Evolutionary conservation across 108 stramenopile species (phyloP), one percentile per base, ranked within the genome.

Genomic region (Cyclotella baltica): DNA sequence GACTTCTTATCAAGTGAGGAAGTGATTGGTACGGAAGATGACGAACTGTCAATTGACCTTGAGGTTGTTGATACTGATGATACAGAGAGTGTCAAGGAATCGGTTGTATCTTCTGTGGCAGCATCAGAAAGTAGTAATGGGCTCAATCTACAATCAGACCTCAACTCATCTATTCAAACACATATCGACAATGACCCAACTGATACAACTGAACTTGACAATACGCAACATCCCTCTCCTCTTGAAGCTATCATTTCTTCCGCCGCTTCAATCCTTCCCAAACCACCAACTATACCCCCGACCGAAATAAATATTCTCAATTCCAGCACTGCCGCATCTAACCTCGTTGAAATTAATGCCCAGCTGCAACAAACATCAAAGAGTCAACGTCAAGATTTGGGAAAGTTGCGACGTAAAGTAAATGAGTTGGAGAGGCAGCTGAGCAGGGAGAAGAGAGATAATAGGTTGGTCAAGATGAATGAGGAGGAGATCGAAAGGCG

Each of bases 351-450:
- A 62, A 70, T 78, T 50, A 70, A 78, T 56, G 62, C 57, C 29
- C 35, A 51, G 18, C 35, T 78, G 37, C 47, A 70, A 65, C 36
- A 63, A 46, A 70, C 52, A 23, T 38, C 69, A 20, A 16, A 23
- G 10, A 65, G 11, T 62, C 68, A 71, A 70, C 69, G 43, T n/a
- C 19, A 50, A 47, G 70, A 78, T 50, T 64, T 78, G 62, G 77
- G 77, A 10, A 15, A 52, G 33, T 37, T 78, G 46, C 61, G 77
- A 16, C 29, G 47, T 22, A 70, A 70, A 28, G 62, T 71, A 19
- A 43, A 78, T 46, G 61, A 62, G 33, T 71, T 78, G 20, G 69
- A 70, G 37, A 30, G 62, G 28, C 55, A 78, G 38, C 29, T 78
- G 62, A 59, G 50, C 31, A 62, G 51, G 18, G 70, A 51, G 5